Evolutionary conservation across 2,329 filamentous ascomycete genomes (phyloP).

Genomic region (Parastagonospora nodorum): DNA sequence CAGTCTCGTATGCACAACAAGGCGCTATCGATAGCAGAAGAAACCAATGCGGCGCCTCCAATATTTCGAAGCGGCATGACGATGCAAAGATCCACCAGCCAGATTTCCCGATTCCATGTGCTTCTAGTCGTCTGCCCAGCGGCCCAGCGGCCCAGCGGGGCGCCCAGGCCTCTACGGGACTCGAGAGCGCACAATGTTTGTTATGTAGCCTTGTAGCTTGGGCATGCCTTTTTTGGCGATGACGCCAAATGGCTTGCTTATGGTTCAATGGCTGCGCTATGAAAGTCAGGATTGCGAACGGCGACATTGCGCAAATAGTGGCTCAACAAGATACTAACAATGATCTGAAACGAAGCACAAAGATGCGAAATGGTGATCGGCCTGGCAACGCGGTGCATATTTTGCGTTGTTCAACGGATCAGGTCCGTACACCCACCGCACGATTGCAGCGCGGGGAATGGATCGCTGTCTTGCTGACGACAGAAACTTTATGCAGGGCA

Average conservation of each 20-base stretch:
- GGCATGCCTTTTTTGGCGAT: conserved; percentile 4
- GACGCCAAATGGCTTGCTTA: not conserved
- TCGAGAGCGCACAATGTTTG: not conserved
- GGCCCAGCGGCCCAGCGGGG: no score
- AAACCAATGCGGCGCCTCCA: conserved; percentile 19
- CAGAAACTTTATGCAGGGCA: not conserved
- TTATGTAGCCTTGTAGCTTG: not conserved
- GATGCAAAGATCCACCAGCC: conserved; percentile 8
- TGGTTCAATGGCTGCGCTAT: not conserved
- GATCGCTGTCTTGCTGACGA: not conserved
- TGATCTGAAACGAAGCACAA: not conserved
- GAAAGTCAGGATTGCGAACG: not conserved
- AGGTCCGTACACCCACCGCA: not conserved
- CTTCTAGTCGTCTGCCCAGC: no score
- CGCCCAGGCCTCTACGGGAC: not conserved
- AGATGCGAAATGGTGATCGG: not conserved
- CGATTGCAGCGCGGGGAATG: not conserved
- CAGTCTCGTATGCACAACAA: conserved; percentile 15
- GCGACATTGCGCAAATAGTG: not conserved
- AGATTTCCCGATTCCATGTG: not conserved
- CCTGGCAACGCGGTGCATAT: not conserved
- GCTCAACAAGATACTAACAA: conserved; percentile 1
- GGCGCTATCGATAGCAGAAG: conserved; percentile 26
- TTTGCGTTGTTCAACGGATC: not conserved
- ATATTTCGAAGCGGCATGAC: conserved; percentile 21